Evolutionary conservation across 2,329 filamentous ascomycete genomes (phyloP).

Genomic region (Alternaria sp.): DNA sequence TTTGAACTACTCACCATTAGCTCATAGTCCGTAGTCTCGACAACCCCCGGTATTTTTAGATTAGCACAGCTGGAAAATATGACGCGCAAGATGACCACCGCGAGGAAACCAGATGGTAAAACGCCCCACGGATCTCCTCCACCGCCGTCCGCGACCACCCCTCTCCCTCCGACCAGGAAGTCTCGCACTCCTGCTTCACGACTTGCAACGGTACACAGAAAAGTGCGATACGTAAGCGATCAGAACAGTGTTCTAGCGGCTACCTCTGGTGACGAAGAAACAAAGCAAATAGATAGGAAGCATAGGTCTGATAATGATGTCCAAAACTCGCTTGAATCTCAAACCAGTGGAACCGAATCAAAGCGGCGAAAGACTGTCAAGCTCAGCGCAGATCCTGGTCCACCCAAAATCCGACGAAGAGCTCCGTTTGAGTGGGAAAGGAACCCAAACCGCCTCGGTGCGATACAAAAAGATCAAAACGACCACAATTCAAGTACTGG

Average conservation of each 20-base stretch:
- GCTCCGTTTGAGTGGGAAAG: background rate
- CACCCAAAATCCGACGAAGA: background rate
- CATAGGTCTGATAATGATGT: background rate
- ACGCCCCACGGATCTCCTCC: too few relatives aligned
- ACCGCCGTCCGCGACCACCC: too few relatives aligned
- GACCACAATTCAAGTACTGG: background rate
- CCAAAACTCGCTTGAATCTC: background rate
- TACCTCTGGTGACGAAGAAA: background rate
- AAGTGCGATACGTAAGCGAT: background rate
- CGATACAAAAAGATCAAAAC: background rate
- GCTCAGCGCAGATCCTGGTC: too few relatives aligned
- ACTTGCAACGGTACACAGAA: background rate
- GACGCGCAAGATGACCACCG: background rate
- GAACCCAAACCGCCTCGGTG: background rate
- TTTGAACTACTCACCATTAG: background rate
- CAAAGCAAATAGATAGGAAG: background rate
- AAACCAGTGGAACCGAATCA: background rate
- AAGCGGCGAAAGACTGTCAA: background rate
- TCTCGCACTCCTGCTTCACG: too few relatives aligned
- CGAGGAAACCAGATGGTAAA: background rate
- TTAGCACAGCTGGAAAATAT: background rate
- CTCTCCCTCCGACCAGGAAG: background rate
- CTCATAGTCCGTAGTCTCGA: background rate
- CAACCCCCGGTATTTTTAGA: rapidly evolving
- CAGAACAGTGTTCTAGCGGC: background rate